Percentiles rank a stretch among this genome's conserved stretches.
These are phyloP conservation scores for Aspergillus uvarum DNA, from an alignment of 2,329 filamentous ascomycete genomes.

Conservation along the genomic window DNA sequence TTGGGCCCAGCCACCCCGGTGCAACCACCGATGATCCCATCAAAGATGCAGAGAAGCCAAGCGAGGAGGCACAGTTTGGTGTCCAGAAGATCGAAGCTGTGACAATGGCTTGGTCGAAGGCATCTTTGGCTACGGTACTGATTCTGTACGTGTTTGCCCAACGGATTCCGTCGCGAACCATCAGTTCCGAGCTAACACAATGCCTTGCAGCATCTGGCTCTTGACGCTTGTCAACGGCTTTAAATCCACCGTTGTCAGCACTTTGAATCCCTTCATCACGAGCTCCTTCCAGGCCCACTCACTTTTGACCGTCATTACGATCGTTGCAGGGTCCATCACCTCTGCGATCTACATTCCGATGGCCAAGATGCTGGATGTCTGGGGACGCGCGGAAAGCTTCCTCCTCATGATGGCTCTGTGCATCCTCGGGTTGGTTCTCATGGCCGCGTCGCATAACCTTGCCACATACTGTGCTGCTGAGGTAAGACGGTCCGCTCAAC, in stretches of 20 bases:
- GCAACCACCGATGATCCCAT: too few species aligned
- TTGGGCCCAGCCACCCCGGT: too few species aligned
- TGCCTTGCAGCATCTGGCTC: conserved; percentile 36
- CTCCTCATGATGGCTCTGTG: conserved; percentile 48
- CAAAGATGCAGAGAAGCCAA: too few species aligned
- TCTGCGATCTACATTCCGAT: conserved; percentile 59
- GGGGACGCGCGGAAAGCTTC: conserved; percentile 61
- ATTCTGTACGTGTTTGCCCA: conserved; percentile 31
- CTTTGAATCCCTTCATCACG: conserved; percentile 50
- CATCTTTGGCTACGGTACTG: conserved; percentile 39
- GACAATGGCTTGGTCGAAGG: conserved; percentile 46
- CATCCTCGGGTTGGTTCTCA: conserved; percentile 56
- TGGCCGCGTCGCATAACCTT: conserved; percentile 61
- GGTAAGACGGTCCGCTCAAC: too few species aligned
- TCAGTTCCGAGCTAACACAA: too few species aligned
- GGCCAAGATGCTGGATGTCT: conserved; percentile 64
- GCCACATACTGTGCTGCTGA: conserved; percentile 59
- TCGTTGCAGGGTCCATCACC: conserved; percentile 57
- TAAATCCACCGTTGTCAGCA: conserved; percentile 35
- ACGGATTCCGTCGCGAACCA: too few species aligned
- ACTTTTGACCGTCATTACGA: conserved; percentile 52
- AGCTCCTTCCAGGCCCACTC: conserved; percentile 54
- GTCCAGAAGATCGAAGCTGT: conserved; percentile 47
- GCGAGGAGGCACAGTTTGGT: conserved; percentile 30
- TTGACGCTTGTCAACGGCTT: conserved; percentile 41